phyloP scores from a whole-genome alignment of 2,329 filamentous ascomycete genomes.

The Aspergillus tanneri region DNA sequence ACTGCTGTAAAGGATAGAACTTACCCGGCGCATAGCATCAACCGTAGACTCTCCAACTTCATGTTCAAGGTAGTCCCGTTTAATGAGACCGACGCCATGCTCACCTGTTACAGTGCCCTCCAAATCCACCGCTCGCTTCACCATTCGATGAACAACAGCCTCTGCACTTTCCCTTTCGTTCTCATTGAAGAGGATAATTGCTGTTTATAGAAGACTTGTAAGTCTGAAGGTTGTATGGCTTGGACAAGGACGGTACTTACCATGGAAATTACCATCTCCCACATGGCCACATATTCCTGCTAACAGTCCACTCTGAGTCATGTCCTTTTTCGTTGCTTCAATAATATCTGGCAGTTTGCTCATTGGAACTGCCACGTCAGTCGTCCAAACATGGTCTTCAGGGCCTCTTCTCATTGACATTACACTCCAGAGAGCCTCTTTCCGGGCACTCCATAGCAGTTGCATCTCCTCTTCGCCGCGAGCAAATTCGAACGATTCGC shows the following conservation, averaged over 20 bases:
- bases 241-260: constrained; percentile 38
- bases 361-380: constrained; percentile 76
- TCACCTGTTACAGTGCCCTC: constrained; percentile 72
- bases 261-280: constrained; percentile 73
- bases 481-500: constrained; percentile 67
- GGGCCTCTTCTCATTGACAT: constrained; percentile 62
- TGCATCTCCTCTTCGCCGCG: constrained; percentile 62
- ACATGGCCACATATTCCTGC: constrained; percentile 71
- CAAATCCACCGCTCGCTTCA: constrained; percentile 66
- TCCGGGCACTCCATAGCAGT: constrained; percentile 73
- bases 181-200: constrained; percentile 62
- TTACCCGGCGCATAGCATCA: constrained; percentile 63
- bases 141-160: constrained; percentile 66
- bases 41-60: constrained; percentile 62
- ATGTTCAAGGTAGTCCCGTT: constrained; percentile 63
- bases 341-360: constrained; percentile 70
- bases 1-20: constrained; percentile 22
- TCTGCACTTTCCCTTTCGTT: constrained; percentile 56
- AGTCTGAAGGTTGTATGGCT: background rate
- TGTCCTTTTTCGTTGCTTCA: constrained; percentile 66
- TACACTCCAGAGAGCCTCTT: constrained; percentile 71
- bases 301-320: constrained; percentile 61
- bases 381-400: constrained; percentile 70
- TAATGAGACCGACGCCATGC: constrained; percentile 69
- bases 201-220: constrained; percentile 30